Evolutionary conservation across 805 yeast species (phyloP), one percentile per base, ranked within the genome.

Genomic region (Wickerhamomyces subpelliculosus): DNA sequence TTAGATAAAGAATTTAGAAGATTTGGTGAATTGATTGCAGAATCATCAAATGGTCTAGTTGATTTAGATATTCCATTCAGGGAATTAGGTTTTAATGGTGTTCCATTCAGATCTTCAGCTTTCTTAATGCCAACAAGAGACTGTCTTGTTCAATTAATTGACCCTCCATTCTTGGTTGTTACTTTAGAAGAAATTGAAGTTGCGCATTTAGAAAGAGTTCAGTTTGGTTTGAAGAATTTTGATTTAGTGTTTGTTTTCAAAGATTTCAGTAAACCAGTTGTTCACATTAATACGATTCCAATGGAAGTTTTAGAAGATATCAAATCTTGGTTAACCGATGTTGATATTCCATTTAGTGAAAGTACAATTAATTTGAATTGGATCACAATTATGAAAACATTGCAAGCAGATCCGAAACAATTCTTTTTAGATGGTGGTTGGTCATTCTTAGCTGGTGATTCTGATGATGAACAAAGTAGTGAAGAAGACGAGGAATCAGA

Each of bases 71-170:
- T 86, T 38, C 97, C 98, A 27, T 87, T 93, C 67, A 78, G 96
- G 57, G 97, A 93, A 57, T 73, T 93, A 39, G 98, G 97, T 22
- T 93, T 93, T 74, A 85, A 80, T 49, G 98, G 98, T 74, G 98
- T 93, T 21, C 97, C 98, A 28, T 84, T 82, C 61, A 75, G 97
- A 56, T 85, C 97, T 8, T 84, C 95, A 13, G 96, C 93, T 14
- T 79, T 82, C 53, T 82, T 96, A 72, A 84, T 90, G 78, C 98
- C 98, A 36, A 89, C 97, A 0, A 80, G 97, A 55, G 97, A 93
- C 60, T 93, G 97, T 70, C 72, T 93, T 52, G 84, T 93, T 34
- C 97, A 90, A 65, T 72, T 93, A 45, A 75, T 88, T 43, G 98
- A 93, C 55, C 90, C 96, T 5, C 98, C 98, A 36, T 93, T 89